A percentile compares a stretch with the other conserved stretches of the same genome.
Conservation (phyloP, 805 yeast species). For the Pichia cephalocereana region DNA sequence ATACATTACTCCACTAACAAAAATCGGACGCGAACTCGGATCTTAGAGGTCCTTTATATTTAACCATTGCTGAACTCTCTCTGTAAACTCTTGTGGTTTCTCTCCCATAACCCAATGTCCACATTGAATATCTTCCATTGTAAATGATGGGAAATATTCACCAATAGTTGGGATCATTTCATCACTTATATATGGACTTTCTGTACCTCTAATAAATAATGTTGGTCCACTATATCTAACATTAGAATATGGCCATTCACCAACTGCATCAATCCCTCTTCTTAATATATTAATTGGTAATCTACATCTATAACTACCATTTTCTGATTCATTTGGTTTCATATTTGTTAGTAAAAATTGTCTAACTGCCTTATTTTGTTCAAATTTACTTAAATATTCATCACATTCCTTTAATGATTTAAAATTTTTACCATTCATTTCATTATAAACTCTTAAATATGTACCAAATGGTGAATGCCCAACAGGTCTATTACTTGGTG, state of each 20-base stretch:
- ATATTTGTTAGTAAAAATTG: constrained; percentile 74
- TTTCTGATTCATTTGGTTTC: constrained; percentile 28
- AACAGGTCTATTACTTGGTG: constrained; percentile 52
- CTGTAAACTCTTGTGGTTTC: constrained; percentile 69
- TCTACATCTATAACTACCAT: constrained; percentile 33
- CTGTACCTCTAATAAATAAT: constrained; percentile 69
- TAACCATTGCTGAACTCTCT: background rate
- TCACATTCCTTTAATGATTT: constrained; percentile 60
- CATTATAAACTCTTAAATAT: constrained; percentile 55
- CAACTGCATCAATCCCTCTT: constrained; percentile 53
- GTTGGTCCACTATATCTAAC: constrained; percentile 62
- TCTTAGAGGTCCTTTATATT: too few species aligned
- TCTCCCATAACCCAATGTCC: constrained; percentile 95
- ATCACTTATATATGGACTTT: constrained; percentile 73
- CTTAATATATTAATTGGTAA: constrained; percentile 69
- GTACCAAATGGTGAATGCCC: constrained; percentile 44
- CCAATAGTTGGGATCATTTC: constrained; percentile 70
- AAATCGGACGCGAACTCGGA: too few species aligned
- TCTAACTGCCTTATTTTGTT: constrained; percentile 48
- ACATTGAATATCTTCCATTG: constrained; percentile 61
- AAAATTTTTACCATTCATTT: constrained; percentile 41
- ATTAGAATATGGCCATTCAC: constrained; percentile 69
- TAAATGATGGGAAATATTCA: constrained; percentile 68
- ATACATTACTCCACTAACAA: too few species aligned
- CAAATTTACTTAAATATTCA: constrained; percentile 50